These are phyloP conservation scores for Bombardia bombarda DNA, from an alignment of 495 filamentous ascomycete species.

Conservation along the genomic window DNA sequence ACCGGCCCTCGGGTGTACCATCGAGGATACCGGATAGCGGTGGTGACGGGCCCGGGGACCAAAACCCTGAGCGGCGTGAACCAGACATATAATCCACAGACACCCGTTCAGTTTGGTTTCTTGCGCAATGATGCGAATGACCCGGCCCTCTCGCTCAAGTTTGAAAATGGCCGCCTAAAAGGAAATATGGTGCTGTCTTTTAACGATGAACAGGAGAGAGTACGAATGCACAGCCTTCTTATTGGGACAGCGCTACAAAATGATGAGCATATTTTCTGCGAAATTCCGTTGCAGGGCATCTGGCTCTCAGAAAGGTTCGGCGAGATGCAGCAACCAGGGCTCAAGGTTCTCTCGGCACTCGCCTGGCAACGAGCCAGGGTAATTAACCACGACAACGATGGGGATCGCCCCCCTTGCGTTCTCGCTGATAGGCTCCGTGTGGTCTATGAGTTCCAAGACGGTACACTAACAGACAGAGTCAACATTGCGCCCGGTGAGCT, in stretches of 20 bases:
- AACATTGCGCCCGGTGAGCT: constrained; percentile 71
- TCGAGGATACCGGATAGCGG: constrained; percentile 64
- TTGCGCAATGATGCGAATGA: constrained; percentile 58
- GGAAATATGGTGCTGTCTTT: constrained; percentile 69
- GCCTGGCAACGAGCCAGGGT: constrained; percentile 40
- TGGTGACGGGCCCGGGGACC: constrained; percentile 65
- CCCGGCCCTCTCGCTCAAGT: constrained; percentile 59
- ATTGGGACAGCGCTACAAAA: constrained; percentile 54
- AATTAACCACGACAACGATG: constrained; percentile 46
- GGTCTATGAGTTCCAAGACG: constrained; percentile 56
- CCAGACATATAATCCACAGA: constrained; percentile 50
- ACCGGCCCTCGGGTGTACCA: constrained; percentile 61
- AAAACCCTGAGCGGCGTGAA: constrained; percentile 67
- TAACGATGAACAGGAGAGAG: constrained; percentile 56
- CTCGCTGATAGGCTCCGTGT: constrained; percentile 64
- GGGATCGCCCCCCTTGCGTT: constrained; percentile 47
- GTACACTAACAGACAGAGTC: constrained; percentile 65
- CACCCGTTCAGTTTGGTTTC: constrained; percentile 65
- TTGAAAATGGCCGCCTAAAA: constrained; percentile 55
- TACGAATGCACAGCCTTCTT: constrained; percentile 57
- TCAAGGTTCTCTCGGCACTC: constrained; percentile 38
- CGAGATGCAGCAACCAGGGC: constrained; percentile 28
- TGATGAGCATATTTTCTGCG: constrained; percentile 53
- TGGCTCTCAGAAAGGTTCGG: constrained; percentile 52
- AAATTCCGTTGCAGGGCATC: constrained; percentile 53